These are phyloP conservation scores for Leccinum disarticulatum DNA, from an alignment of 768 basidiomycete genomes.

Conservation along the genomic window DNA sequence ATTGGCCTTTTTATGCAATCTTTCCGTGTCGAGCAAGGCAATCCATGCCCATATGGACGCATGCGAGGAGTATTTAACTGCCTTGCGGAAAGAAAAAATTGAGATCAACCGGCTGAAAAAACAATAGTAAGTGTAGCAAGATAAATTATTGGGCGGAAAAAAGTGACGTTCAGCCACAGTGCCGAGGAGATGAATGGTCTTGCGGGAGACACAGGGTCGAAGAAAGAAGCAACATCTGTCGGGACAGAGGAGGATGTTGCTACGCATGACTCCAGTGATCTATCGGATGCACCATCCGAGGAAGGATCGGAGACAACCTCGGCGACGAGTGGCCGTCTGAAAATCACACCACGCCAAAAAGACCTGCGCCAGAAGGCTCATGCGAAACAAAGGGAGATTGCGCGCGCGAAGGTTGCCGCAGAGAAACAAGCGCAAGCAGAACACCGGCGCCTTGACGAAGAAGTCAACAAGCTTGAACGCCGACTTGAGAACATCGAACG, in stretches of 20 bases:
- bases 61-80: conserved; percentile 87
- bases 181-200: conserved; percentile 74
- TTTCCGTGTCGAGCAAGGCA: conserved; percentile 87
- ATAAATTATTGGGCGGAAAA: conserved; percentile 9
- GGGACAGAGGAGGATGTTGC: conserved; percentile 52
- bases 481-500: conserved; percentile 86
- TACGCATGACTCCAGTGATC: conserved; percentile 68
- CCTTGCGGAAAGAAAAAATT: conserved; percentile 91
- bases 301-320: conserved; percentile 61
- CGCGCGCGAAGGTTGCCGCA: conserved; percentile 73
- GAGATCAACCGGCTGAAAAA: conserved; percentile 91
- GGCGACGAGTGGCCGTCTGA: conserved; percentile 39
- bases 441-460: conserved; percentile 82
- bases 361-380: conserved; percentile 53
- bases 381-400: conserved; percentile 80
- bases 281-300: conserved; percentile 70
- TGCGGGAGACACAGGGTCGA: conserved; percentile 48
- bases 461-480: conserved; percentile 78
- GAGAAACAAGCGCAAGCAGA: conserved; percentile 82
- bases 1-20: conserved; percentile 83
- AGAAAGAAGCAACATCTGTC: conserved; percentile 44
- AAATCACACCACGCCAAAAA: conserved; percentile 49
- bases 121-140: conserved; percentile 63
- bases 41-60: conserved; percentile 89
- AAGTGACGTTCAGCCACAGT: conserved; percentile 38